Base-by-base conservation (phyloP, 176 grass and related monocot species). In the Aegilops umbellulata region DNA sequence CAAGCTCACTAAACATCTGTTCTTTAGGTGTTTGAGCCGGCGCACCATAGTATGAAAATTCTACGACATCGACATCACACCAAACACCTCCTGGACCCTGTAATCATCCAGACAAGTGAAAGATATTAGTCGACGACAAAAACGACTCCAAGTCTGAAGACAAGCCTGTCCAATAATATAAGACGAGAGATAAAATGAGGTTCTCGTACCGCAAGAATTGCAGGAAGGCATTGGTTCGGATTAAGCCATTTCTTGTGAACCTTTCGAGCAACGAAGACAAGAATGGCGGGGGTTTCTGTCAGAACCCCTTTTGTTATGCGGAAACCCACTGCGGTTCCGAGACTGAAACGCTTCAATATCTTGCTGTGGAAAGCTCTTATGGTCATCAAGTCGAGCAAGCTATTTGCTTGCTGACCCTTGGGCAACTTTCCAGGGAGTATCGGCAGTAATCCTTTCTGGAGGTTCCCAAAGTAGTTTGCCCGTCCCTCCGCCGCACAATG, bases 61-160 rank as follows among this genome's bases (percentile, higher is more conserved):
- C 97, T 70, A 99, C 88, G 25, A 99, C 97, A 90, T 99, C 97
- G 32, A 99, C 97, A 93, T 99, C 93, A 87, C 97, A 99, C 97
- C 97, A 99, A 71, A 99, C 83, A 86, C 94, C 92, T 12, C 97
- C 97, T 74, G 97, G 97, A 68, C 97, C 97, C 97, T 99, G 84
- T 88, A 87, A 95, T 83, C 55, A 91, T 62, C 89, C 20, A 63
- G 65, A 30, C 70, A 90, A 89, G 86, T 85, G 81, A 85, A 80
- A 35, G 49, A 35, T 60, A 86, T 75, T 17, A 57, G 6, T 7
- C 47, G 47, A 79, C 60, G 68, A 60, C 23, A 76, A 88, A 65
- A 82, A 20, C 14, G 60, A 60, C 60, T 30, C 1, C 12, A 78
- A 26, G 39, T 78, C 23, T n/a, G 60, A 44, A 83, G 55, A 55